Percentiles rank a stretch among this genome's conserved stretches.
Conservation (phyloP, 805 yeast genomes). For the Ogataea trehaloabstinens region DNA sequence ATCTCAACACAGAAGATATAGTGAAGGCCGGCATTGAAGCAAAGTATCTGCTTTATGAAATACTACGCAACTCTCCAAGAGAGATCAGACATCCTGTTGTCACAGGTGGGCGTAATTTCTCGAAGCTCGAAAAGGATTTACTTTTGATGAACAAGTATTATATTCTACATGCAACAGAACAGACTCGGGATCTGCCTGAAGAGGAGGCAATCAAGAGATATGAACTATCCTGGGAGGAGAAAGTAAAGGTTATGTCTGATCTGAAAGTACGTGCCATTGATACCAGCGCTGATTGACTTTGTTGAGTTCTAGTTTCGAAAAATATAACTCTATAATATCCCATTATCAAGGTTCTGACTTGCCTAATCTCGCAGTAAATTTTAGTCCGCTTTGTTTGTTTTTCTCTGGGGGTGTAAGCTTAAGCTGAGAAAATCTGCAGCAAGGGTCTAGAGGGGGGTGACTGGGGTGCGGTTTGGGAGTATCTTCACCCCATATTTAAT, state of each 20-base stretch:
- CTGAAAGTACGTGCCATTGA: too few species aligned
- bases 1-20: slow-evolving; percentile 6
- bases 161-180: not conserved
- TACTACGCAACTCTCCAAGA: slow-evolving; percentile 2
- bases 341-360: too few species aligned
- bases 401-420: too few species aligned
- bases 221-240: not conserved
- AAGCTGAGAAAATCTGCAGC: too few species aligned
- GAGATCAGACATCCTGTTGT: not conserved
- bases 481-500: too few species aligned
- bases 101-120: not conserved
- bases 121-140: slow-evolving; percentile 4
- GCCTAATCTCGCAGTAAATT: too few species aligned
- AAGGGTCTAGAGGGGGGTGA: too few species aligned
- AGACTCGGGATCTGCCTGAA: not conserved
- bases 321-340: too few species aligned
- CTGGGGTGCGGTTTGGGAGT: too few species aligned
- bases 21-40: slow-evolving; percentile 4
- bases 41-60: slow-evolving; percentile 5
- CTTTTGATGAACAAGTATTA: slow-evolving; percentile 1
- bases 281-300: too few species aligned
- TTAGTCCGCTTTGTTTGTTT: too few species aligned
- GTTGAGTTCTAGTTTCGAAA: too few species aligned
- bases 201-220: slow-evolving; percentile 1
- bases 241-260: not conserved